Conservation (phyloP, 495 filamentous ascomycete genomes). For the Penicillium pulvis region DNA sequence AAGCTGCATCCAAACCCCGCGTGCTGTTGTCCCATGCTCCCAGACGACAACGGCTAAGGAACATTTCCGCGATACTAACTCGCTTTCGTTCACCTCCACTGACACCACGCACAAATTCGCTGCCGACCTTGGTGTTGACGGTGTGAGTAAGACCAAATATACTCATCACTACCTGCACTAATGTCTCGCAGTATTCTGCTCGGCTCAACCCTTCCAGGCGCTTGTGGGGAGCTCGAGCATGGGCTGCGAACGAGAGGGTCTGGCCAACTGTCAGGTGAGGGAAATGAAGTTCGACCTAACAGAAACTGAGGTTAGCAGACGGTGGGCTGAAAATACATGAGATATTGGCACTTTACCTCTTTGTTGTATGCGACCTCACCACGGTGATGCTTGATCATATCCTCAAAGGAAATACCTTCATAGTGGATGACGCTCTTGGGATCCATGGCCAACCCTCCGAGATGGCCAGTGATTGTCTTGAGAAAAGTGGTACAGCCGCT, state of each 20-base stretch:
- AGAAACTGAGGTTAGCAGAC: background rate
- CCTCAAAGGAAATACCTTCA: conserved; percentile 46
- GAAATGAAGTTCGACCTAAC: conserved; percentile 59
- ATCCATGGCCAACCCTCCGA: conserved; percentile 39
- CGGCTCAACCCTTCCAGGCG: conserved; percentile 45
- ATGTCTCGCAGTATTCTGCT: conserved; percentile 42
- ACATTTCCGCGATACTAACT: conserved; percentile 54
- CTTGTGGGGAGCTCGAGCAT: conserved; percentile 47
- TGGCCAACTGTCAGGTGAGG: conserved; percentile 65
- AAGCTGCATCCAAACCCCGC: conserved; percentile 80
- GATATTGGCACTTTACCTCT: conserved; percentile 30
- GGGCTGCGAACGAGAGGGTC: conserved; percentile 62
- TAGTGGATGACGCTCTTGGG: conserved; percentile 45
- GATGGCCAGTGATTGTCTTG: conserved; percentile 38
- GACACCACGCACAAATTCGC: conserved; percentile 61
- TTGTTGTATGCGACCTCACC: conserved; percentile 65
- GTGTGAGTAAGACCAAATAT: conserved; percentile 58
- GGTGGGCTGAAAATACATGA: background rate
- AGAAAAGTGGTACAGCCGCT: conserved; percentile 43
- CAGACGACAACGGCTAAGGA: conserved; percentile 65
- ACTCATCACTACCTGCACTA: conserved; percentile 59
- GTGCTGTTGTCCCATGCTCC: conserved; percentile 85
- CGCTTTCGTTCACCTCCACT: conserved; percentile 81
- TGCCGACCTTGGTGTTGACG: conserved; percentile 49
- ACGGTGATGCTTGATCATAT: conserved; percentile 57